Evolutionary conservation across 805 yeast genomes (phyloP), one percentile per base, ranked within the genome.

Genomic region (Lachancea sp.): DNA sequence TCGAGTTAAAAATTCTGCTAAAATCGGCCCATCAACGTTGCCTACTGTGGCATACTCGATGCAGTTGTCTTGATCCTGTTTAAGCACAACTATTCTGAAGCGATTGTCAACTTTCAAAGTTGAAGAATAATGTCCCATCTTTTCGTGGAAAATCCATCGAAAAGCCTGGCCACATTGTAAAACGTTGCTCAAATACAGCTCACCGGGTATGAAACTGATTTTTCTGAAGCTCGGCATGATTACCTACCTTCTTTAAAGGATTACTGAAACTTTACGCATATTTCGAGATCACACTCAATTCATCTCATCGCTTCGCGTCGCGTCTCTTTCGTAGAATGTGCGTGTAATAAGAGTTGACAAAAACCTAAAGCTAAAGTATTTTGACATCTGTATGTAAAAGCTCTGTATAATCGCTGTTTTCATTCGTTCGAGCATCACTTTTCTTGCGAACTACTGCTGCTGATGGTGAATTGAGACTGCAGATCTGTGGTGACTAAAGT

Each of bases 21-120:
- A 15, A 25, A 22, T 23, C 2, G 16, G 23, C 8, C 26, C 17
- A 29, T 30, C 40, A n/a, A 18, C 24, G 5, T 22, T 21, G 12
- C 69, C 69, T 5, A 70, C 36, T 38, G 72, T 58, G 41, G 79
- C 51, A 67, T 73, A 88, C 43, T 79, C 72, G 6, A 87, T 57
- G 7, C 50, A 34, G 3, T 54, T 54, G 0, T 64, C 69, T 38
- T 75, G 78, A n/a, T 39, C 35, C 54, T 88, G 96, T 42, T 63
- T 72, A 19, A 90, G 61, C 19, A 86, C 65, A 2, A 89, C 61
- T 5, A 88, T 76, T 39, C 79, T 67, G 45, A 78, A 78, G 12
- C 67, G 30, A 8, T 40, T 41, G n/a, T 46, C 46, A 15, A 60
- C 41, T 29, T 45, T 49, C 57, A 59, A 47, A n/a, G 56, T 51